Conservation (phyloP, 2,329 filamentous ascomycete species). For the Stachybotrys chlorohalonatus region DNA sequence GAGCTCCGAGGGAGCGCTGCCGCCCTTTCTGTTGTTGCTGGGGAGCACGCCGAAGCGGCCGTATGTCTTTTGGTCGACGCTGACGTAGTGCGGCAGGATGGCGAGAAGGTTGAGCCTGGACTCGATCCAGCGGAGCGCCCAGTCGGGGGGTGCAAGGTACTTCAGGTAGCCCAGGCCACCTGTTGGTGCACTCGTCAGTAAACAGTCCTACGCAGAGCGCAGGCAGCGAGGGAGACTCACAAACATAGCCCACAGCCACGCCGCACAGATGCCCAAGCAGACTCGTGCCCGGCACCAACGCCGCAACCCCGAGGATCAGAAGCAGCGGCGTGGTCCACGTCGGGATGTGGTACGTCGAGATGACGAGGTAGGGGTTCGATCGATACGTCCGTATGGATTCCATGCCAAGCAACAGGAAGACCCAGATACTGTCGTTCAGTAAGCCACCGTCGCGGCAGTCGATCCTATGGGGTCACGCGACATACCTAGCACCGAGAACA, state of each 20-base stretch:
- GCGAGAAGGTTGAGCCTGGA: constrained; percentile 77
- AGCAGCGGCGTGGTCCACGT: constrained; percentile 89
- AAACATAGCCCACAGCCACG: constrained; percentile 75
- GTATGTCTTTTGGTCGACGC: constrained; percentile 91
- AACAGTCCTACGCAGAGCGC: constrained; percentile 3
- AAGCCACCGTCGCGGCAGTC: background rate
- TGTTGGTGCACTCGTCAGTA: constrained; percentile 19
- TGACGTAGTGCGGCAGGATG: constrained; percentile 83
- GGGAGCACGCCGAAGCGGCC: constrained; percentile 86
- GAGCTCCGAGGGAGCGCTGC: constrained; percentile 48
- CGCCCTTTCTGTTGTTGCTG: constrained; percentile 30
- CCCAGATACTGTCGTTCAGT: constrained; percentile 61
- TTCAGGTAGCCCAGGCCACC: constrained; percentile 83
- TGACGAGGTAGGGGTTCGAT: constrained; percentile 66
- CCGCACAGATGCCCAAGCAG: constrained; percentile 82
- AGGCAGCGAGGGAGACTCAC: constrained; percentile 38
- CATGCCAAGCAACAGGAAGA: constrained; percentile 76
- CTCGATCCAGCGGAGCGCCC: constrained; percentile 80
- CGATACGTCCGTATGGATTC: constrained; percentile 83
- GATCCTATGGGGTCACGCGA: background rate
- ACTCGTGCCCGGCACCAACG: constrained; percentile 72
- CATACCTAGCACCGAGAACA: constrained; percentile 75
- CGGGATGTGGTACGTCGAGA: constrained; percentile 60
- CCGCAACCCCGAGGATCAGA: constrained; percentile 62
- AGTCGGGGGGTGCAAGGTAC: constrained; percentile 82